Evolutionary conservation across 2,329 filamentous ascomycete genomes (phyloP).

Genomic region (Onygena corvina): DNA sequence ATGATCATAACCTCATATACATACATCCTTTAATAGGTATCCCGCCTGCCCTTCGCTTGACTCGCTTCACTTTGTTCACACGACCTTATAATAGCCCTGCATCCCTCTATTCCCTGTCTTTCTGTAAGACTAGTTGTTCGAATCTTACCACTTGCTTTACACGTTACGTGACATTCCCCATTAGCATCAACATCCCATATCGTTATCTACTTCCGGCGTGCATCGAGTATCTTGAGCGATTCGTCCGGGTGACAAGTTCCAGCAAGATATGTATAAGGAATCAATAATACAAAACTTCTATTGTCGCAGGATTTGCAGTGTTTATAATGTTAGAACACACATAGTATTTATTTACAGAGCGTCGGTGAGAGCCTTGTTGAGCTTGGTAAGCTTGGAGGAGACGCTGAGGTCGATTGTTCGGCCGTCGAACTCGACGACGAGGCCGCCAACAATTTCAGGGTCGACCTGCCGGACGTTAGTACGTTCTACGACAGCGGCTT

Average conservation of each 20-base stretch:
- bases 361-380: conserved; percentile 98
- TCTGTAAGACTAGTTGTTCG: conserved; percentile 3
- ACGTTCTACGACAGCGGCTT: conserved; percentile 3
- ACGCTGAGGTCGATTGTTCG: conserved; percentile 96
- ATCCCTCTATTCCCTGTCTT: neutral
- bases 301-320: conserved; percentile 7
- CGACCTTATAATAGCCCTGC: neutral
- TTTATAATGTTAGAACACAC: conserved; percentile 2
- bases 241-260: too few species aligned
- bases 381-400: conserved; percentile 84
- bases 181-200: neutral
- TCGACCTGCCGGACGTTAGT: conserved; percentile 52
- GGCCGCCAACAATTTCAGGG: conserved; percentile 83
- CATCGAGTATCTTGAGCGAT: neutral
- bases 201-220: neutral
- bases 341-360: conserved; percentile 61
- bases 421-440: conserved; percentile 93
- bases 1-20: neutral
- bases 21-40: conserved; percentile 2
- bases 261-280: conserved; percentile 1
- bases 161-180: neutral
- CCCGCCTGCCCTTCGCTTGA: neutral
- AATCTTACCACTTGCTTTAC: neutral
- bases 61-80: neutral
- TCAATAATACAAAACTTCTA: conserved; percentile 10